These are phyloP conservation scores for Chlorophyllum brunneum DNA, from an alignment of 768 basidiomycete species.

Conservation along the genomic window DNA sequence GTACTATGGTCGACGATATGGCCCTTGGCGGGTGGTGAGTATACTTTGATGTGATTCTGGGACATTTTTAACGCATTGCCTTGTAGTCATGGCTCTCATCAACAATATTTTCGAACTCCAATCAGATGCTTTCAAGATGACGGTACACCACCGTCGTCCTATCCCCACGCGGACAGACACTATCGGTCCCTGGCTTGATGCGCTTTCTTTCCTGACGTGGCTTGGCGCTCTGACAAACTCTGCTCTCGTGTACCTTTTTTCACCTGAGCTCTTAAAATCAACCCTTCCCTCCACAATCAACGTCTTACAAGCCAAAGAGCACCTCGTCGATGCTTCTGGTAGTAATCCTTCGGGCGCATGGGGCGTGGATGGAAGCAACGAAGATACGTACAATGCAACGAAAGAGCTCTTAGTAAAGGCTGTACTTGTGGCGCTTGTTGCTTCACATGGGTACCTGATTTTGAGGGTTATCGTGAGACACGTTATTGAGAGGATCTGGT, in stretches of 20 bases:
- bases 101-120: slow-evolving; percentile 94
- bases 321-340: slow-evolving; percentile 19
- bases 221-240: slow-evolving; percentile 84
- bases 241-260: slow-evolving; percentile 29
- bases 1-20: slow-evolving; percentile 91
- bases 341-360: slow-evolving; percentile 8
- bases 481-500: slow-evolving; percentile 70
- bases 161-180: slow-evolving; percentile 85
- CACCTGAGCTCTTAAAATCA: neutral
- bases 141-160: slow-evolving; percentile 77
- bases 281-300: slow-evolving; percentile 17
- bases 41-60: neutral
- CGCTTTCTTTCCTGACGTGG: slow-evolving; percentile 86
- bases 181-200: slow-evolving; percentile 93
- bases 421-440: slow-evolving; percentile 68
- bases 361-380: slow-evolving; percentile 21
- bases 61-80: slow-evolving; percentile 1
- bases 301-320: slow-evolving; percentile 18
- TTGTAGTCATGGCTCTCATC: slow-evolving; percentile 69
- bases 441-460: slow-evolving; percentile 85
- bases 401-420: slow-evolving; percentile 58
- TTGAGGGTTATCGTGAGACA: slow-evolving; percentile 60
- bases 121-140: slow-evolving; percentile 94
- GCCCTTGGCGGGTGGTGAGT: slow-evolving; percentile 79
- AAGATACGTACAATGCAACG: slow-evolving; percentile 31